Evolutionary conservation across 108 stramenopile genomes (phyloP).

Genomic region (Craspedostauros australis): DNA sequence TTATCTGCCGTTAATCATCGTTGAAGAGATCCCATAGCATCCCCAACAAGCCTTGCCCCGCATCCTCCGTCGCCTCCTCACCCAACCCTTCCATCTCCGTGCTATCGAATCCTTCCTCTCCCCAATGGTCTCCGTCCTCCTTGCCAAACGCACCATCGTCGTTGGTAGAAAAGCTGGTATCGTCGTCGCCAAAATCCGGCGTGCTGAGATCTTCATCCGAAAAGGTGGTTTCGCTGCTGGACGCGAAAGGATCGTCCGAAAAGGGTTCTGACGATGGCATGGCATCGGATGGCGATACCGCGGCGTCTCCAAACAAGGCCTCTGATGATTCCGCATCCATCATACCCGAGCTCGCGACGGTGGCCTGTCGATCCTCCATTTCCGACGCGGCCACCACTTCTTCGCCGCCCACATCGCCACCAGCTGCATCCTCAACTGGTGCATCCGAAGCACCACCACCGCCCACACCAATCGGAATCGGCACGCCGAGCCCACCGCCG

Average conservation of each 20-base stretch:
- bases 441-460: constrained; percentile 14
- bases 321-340: constrained; percentile 48
- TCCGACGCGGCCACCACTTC: constrained; percentile 18
- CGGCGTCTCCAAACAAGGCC: constrained; percentile 74
- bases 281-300: constrained; percentile 13
- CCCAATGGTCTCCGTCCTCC: constrained; percentile 3
- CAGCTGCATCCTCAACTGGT: constrained; percentile 8
- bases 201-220: constrained; percentile 17
- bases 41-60: constrained; percentile 14
- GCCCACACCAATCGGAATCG: constrained; percentile 17
- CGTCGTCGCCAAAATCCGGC: constrained; percentile 23
- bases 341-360: constrained; percentile 63
- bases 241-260: not conserved
- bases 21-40: constrained; percentile 54
- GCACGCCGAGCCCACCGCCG: constrained; percentile 34
- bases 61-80: constrained; percentile 15
- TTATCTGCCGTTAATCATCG: no score
- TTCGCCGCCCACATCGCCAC: not conserved
- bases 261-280: not conserved
- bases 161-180: constrained; percentile 12
- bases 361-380: constrained; percentile 62
- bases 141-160: constrained; percentile 20
- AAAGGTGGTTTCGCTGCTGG: constrained; percentile 13
- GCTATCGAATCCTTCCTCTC: constrained; percentile 14
- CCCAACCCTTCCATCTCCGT: constrained; percentile 21